These are phyloP conservation scores for Lichtheimia hyalospora DNA, from an alignment of 371 early-diverging fungal genomes.

Conservation along the genomic window DNA sequence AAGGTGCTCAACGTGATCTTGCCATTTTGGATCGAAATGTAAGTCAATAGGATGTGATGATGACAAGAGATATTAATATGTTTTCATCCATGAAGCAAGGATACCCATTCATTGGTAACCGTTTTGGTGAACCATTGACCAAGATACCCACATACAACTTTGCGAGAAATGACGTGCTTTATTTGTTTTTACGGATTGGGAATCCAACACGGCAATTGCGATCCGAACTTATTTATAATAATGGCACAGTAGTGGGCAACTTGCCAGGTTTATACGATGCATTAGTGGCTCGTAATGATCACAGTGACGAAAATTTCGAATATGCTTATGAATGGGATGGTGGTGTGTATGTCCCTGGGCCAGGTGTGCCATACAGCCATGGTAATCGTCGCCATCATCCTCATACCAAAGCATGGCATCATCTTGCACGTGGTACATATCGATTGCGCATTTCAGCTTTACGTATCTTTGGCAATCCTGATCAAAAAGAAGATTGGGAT, in stretches of 20 bases:
- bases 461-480: slow-evolving; percentile 14
- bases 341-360: not conserved
- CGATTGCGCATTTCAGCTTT: slow-evolving; percentile 11
- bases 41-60: not conserved
- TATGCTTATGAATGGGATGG: slow-evolving; percentile 16
- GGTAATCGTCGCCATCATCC: not conserved
- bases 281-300: slow-evolving; percentile 19
- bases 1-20: slow-evolving; percentile 14
- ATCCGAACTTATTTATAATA: slow-evolving; percentile 5
- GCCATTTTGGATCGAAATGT: slow-evolving; percentile 21
- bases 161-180: slow-evolving; percentile 1
- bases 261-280: slow-evolving; percentile 5
- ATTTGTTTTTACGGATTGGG: slow-evolving; percentile 13
- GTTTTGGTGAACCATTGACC: not conserved
- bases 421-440: slow-evolving; percentile 2
- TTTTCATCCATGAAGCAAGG: not conserved
- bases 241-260: slow-evolving; percentile 5
- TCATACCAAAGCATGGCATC: not conserved
- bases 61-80: not conserved
- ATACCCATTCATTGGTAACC: slow-evolving; percentile 14
- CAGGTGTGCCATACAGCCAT: not conserved
- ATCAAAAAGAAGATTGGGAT: slow-evolving; percentile 14
- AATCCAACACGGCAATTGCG: slow-evolving; percentile 9
- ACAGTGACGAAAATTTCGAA: slow-evolving; percentile 14
- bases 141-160: slow-evolving; percentile 9